Evolutionary conservation across 2,329 filamentous ascomycete species (phyloP).

Genomic region (Metarhizium brunneum): DNA sequence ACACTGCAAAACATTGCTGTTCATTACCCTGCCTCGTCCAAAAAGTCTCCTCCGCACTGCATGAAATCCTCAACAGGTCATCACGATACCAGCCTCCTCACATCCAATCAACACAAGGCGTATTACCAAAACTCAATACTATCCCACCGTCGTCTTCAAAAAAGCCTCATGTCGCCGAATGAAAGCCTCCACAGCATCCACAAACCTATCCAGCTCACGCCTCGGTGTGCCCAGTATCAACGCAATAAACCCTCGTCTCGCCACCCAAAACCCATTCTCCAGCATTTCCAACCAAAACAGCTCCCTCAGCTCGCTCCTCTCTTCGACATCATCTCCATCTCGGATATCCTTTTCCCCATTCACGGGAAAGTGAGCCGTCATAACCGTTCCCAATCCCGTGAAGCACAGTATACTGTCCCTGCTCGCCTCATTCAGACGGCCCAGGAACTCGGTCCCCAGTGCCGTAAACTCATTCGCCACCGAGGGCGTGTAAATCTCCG

Average conservation of each 20-base stretch:
- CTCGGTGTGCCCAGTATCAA: slow-evolving; percentile 15
- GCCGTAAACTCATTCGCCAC: slow-evolving; percentile 21
- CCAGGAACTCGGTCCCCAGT: slow-evolving; percentile 19
- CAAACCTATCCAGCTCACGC: no score
- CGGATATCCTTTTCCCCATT: slow-evolving; percentile 8
- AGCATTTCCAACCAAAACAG: slow-evolving; percentile 39
- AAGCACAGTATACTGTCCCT: slow-evolving; percentile 27
- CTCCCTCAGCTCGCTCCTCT: slow-evolving; percentile 24
- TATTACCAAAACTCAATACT: no score
- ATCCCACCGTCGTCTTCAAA: no score
- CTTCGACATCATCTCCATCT: slow-evolving; percentile 16
- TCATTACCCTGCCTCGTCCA: no score
- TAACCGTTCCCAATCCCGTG: slow-evolving; percentile 26
- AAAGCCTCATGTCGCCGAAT: no score
- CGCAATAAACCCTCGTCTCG: slow-evolving; percentile 30
- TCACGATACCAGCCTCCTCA: no score
- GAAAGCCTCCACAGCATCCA: no score
- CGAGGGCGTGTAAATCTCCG: slow-evolving; percentile 24
- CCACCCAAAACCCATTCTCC: slow-evolving; percentile 32
- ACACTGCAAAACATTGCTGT: no score
- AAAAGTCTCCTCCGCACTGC: no score
- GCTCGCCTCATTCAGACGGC: slow-evolving; percentile 20
- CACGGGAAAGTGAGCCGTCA: slow-evolving; percentile 27
- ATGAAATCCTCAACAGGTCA: no score
- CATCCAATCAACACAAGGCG: no score